Conservation (phyloP, 441 rosid species). For the Melastoma candidum region DNA sequence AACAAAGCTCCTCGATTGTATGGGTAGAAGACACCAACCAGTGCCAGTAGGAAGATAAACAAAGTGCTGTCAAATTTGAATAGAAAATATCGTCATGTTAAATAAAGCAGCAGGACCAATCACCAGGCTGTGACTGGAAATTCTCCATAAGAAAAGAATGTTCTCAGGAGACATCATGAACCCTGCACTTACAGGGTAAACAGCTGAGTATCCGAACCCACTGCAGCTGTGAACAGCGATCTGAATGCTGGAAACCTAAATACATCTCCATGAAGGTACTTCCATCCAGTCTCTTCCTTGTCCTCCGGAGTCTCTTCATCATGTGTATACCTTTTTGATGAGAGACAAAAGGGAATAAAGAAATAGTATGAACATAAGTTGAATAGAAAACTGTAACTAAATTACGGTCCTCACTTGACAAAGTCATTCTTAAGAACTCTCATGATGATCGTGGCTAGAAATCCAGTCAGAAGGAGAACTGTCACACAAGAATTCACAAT, state of each 20-base stretch:
- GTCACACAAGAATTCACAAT: slow-evolving; percentile 25
- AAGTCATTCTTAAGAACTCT: slow-evolving; percentile 23
- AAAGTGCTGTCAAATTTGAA: slow-evolving; percentile 12
- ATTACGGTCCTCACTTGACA: slow-evolving; percentile 7
- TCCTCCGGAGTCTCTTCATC: slow-evolving; percentile 26
- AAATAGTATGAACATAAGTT: background rate
- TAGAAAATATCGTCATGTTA: slow-evolving; percentile 1
- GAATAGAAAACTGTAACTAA: slow-evolving; percentile 1
- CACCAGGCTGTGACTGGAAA: background rate
- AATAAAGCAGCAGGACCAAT: slow-evolving; percentile 1
- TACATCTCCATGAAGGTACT: slow-evolving; percentile 26
- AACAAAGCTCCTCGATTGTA: slow-evolving; percentile 22
- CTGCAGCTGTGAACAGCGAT: slow-evolving; percentile 24
- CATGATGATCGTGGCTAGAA: slow-evolving; percentile 26
- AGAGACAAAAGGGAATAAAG: background rate
- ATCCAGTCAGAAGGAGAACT: slow-evolving; percentile 24
- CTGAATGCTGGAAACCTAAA: slow-evolving; percentile 21
- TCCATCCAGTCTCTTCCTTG: slow-evolving; percentile 30
- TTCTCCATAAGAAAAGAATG: background rate
- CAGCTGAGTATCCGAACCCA: slow-evolving; percentile 26
- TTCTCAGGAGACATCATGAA: background rate
- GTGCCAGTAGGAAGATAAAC: slow-evolving; percentile 20
- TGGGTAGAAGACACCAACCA: slow-evolving; percentile 22
- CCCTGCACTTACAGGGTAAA: slow-evolving; percentile 21
- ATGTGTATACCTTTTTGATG: slow-evolving; percentile 17